Conservation (phyloP, 2,329 filamentous ascomycete genomes). For the Fonsecaea pedrosoi region DNA sequence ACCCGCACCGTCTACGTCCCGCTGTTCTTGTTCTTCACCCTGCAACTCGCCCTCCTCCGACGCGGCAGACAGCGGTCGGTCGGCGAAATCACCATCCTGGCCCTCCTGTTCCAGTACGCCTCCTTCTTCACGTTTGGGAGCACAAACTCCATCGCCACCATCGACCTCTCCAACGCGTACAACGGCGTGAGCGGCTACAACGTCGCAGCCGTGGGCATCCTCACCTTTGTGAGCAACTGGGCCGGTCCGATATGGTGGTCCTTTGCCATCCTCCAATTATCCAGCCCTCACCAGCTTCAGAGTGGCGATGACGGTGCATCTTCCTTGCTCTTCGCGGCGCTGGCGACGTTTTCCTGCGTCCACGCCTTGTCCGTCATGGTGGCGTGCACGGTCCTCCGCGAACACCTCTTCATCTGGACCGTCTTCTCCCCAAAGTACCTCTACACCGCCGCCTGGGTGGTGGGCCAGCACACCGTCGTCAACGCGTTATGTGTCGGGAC, state of each 20-base stretch:
- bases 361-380: conserved; percentile 79
- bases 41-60: conserved; percentile 62
- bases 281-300: conserved; percentile 22
- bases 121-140: conserved; percentile 91
- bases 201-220: conserved; percentile 75
- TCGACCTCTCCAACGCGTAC: conserved; percentile 93
- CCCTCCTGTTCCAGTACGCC: conserved; percentile 77
- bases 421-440: conserved; percentile 97
- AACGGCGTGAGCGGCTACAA: conserved; percentile 88
- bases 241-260: conserved; percentile 88
- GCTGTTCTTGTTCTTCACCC: conserved; percentile 76
- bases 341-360: conserved; percentile 66
- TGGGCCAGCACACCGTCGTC: conserved; percentile 78
- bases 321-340: conserved; percentile 66
- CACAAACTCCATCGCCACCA: conserved; percentile 92
- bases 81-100: conserved; percentile 70
- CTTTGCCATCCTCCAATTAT: conserved; percentile 58
- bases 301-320: not conserved
- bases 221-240: conserved; percentile 93
- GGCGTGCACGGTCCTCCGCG: conserved; percentile 81
- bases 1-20: conserved; percentile 85
- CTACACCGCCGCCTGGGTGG: conserved; percentile 86
- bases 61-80: conserved; percentile 53
- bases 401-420: conserved; percentile 97
- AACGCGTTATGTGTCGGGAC: conserved; percentile 65